These are phyloP conservation scores for Symbiodinium natans DNA, from an alignment of 73 alveolate species.

Conservation along the genomic window DNA sequence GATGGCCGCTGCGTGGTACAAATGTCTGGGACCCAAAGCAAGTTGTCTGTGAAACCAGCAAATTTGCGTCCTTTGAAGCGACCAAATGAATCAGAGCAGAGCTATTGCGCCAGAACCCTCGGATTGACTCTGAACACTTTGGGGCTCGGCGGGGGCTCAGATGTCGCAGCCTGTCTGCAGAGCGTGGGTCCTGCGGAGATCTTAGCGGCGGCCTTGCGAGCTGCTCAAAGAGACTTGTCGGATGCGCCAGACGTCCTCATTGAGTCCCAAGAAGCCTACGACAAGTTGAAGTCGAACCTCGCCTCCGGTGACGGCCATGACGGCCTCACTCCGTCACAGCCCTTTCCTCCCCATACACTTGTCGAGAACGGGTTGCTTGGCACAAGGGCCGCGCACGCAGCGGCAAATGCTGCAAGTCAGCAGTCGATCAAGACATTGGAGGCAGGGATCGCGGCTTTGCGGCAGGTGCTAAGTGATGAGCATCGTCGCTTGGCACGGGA, in stretches of 20 bases:
- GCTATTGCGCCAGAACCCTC: slow-evolving; percentile 37
- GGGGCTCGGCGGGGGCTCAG: slow-evolving; percentile 34
- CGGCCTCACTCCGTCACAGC: background rate
- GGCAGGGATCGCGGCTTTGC: slow-evolving; percentile 36
- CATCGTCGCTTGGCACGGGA: slow-evolving; percentile 79
- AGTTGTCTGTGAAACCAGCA: slow-evolving; percentile 42
- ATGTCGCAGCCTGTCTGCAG: background rate
- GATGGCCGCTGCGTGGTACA: slow-evolving; percentile 91
- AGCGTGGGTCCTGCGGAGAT: slow-evolving; percentile 15
- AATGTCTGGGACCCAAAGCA: background rate
- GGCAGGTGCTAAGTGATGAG: slow-evolving; percentile 79
- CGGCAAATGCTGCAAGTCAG: slow-evolving; percentile 30
- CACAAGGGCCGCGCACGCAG: slow-evolving; percentile 72
- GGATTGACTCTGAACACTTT: slow-evolving; percentile 17
- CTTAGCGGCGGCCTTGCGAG: slow-evolving; percentile 49
- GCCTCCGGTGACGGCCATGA: background rate
- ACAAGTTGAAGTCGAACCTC: background rate
- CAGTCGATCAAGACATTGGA: slow-evolving; percentile 59
- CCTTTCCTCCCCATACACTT: slow-evolving; percentile 37
- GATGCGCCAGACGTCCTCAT: slow-evolving; percentile 77
- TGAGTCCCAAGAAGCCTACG: slow-evolving; percentile 64
- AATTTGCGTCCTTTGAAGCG: slow-evolving; percentile 26
- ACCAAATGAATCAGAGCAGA: slow-evolving; percentile 22
- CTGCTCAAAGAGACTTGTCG: slow-evolving; percentile 56
- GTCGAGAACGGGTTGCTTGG: slow-evolving; percentile 74